Conservation (phyloP, 2,329 filamentous ascomycete species). For the Ceratocystis eucalypticola region DNA sequence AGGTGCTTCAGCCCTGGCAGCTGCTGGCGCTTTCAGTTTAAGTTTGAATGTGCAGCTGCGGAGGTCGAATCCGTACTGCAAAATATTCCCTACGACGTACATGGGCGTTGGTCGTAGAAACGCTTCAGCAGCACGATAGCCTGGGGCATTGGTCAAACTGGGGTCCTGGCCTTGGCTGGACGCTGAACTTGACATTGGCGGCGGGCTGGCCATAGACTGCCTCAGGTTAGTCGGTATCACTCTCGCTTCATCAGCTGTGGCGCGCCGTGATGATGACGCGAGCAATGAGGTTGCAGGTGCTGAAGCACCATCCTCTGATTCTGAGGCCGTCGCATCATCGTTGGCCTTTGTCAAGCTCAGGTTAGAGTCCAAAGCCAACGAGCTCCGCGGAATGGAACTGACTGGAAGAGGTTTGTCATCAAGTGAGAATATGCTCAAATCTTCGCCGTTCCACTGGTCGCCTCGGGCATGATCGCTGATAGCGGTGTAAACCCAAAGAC, state of each 20-base stretch:
- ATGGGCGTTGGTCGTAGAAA: constrained; percentile 79
- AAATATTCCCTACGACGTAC: constrained; percentile 55
- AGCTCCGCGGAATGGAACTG: constrained; percentile 32
- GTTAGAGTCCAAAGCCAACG: constrained; percentile 17
- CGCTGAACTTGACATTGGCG: constrained; percentile 42
- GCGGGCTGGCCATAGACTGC: constrained; percentile 53
- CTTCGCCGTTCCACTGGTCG: constrained; percentile 95
- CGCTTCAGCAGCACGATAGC: constrained; percentile 82
- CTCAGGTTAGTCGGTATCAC: constrained; percentile 67
- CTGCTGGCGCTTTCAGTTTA: constrained; percentile 44
- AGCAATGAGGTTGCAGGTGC: not conserved
- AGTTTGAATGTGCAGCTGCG: constrained; percentile 65
- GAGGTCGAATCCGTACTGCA: constrained; percentile 68
- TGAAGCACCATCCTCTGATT: not conserved
- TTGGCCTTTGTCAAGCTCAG: constrained; percentile 7
- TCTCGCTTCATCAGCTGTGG: constrained; percentile 35
- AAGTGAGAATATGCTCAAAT: constrained; percentile 74
- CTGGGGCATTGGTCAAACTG: constrained; percentile 49
- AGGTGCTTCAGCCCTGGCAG: constrained; percentile 43
- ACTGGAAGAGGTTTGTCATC: constrained; percentile 58
- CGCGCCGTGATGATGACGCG: not conserved
- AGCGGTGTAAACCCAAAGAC: constrained; percentile 74
- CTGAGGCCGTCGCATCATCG: not conserved
- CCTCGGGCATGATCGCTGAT: constrained; percentile 79
- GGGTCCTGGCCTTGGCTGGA: constrained; percentile 31